These are phyloP conservation scores for Arabis alpina DNA, from an alignment of 345 rosid species.

Conservation along the genomic window DNA sequence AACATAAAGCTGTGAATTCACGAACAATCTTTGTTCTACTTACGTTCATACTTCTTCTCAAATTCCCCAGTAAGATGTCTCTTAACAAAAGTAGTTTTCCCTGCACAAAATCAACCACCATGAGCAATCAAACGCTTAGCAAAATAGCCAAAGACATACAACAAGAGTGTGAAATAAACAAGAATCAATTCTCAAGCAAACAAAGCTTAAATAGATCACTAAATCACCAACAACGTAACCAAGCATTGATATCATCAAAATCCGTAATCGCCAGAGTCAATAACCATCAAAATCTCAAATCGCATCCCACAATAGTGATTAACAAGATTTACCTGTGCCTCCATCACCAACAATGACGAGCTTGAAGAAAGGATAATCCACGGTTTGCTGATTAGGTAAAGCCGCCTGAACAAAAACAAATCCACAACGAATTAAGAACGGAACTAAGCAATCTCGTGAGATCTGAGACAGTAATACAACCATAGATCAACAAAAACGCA, in stretches of 20 bases:
- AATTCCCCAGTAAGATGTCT: conserved; percentile 97
- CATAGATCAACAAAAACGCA: not conserved
- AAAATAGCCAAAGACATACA: not conserved
- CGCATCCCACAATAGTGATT: not conserved
- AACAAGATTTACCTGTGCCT: conserved; percentile 78
- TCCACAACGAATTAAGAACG: not conserved
- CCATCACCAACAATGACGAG: conserved; percentile 94
- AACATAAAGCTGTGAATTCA: not conserved
- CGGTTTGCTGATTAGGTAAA: conserved; percentile 69
- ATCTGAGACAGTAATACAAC: not conserved
- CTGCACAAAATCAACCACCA: conserved; percentile 40
- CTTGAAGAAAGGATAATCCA: conserved; percentile 83
- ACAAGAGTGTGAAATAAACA: not conserved
- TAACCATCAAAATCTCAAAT: conserved; percentile 12
- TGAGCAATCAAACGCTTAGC: not conserved
- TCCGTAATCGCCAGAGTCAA: too few species aligned
- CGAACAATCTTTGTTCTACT: conserved; percentile 34
- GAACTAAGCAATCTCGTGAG: conserved; percentile 1
- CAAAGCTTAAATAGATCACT: too few species aligned
- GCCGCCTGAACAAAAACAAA: conserved; percentile 53
- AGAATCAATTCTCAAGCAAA: too few species aligned
- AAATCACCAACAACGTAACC: conserved; percentile 3
- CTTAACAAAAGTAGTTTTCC: conserved; percentile 90
- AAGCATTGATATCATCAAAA: not conserved
- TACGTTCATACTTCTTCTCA: conserved; percentile 95